Evolutionary conservation across 768 basidiomycete species (phyloP).

Genomic region (Mycena chlorophos): DNA sequence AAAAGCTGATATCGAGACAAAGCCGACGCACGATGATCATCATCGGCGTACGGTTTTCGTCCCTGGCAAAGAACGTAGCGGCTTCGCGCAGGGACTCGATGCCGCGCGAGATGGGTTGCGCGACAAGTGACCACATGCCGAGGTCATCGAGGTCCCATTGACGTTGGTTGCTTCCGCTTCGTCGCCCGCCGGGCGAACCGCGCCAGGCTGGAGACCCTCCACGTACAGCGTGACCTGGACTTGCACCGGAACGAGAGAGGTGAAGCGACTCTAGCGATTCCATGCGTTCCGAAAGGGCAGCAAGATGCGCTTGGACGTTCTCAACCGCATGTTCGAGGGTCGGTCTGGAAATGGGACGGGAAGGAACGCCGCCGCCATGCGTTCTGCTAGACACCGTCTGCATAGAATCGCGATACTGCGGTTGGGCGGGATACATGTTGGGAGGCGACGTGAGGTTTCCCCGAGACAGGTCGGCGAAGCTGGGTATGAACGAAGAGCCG

Average conservation of each 20-base stretch:
- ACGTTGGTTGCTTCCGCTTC: constrained; percentile 29
- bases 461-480: constrained; percentile 43
- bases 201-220: constrained; percentile 43
- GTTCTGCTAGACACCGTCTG: constrained; percentile 26
- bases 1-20: constrained; percentile 76
- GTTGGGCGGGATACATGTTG: constrained; percentile 36
- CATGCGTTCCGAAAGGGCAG: constrained; percentile 80
- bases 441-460: constrained; percentile 39
- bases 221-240: constrained; percentile 40
- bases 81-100: constrained; percentile 50
- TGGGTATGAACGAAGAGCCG: constrained; percentile 40
- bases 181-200: constrained; percentile 43
- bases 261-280: constrained; percentile 61
- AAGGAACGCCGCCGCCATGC: constrained; percentile 37
- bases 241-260: constrained; percentile 42
- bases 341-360: constrained; percentile 48
- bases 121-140: constrained; percentile 78
- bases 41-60: constrained; percentile 63
- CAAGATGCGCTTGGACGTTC: constrained; percentile 77
- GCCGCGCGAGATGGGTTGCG: constrained; percentile 62
- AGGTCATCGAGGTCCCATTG: constrained; percentile 78
- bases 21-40: constrained; percentile 70
- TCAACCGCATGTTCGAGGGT: constrained; percentile 77
- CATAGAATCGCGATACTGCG: constrained; percentile 36
- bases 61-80: constrained; percentile 56